These are phyloP conservation scores for Achlya hypogyna DNA, from an alignment of 352 stramenopile species.

Conservation along the genomic window DNA sequence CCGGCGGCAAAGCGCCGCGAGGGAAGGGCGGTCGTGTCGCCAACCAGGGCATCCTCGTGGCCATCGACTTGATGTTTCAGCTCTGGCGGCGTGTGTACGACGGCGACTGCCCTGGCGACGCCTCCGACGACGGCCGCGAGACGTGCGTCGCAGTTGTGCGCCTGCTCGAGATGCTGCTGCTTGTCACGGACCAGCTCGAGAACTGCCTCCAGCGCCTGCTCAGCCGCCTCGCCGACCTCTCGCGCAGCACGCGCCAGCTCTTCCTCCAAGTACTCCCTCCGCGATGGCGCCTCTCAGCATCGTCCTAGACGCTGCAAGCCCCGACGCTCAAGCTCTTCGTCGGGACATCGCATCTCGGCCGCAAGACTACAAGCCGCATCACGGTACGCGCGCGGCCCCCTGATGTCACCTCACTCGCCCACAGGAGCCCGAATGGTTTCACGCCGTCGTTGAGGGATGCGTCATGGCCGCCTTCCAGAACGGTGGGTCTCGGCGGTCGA, in stretches of 20 bases:
- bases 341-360: constrained; percentile 52
- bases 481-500: too few relatives aligned
- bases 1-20: constrained; percentile 22
- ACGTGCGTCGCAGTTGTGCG: constrained; percentile 51
- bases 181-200: constrained; percentile 61
- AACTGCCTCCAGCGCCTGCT: constrained; percentile 67
- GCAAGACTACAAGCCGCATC: constrained; percentile 64
- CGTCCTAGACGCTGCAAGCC: constrained; percentile 39
- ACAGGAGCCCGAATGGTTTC: constrained; percentile 65
- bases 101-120: constrained; percentile 1
- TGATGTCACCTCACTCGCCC: too few relatives aligned
- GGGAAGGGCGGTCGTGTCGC: constrained; percentile 22
- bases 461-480: not conserved
- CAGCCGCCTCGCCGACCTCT: constrained; percentile 42
- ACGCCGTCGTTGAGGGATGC: constrained; percentile 26
- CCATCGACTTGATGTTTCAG: constrained; percentile 38
- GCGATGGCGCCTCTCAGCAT: not conserved
- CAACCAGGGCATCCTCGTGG: constrained; percentile 65
- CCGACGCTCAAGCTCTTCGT: constrained; percentile 49
- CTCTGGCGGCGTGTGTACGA: constrained; percentile 67
- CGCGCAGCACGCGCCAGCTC: constrained; percentile 38
- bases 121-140: constrained; percentile 42
- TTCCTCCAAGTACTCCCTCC: constrained; percentile 27
- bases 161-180: constrained; percentile 70
- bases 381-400: constrained; percentile 29